Conservation (phyloP, 2,329 filamentous ascomycete species). For the Rosellinia necatrix region DNA sequence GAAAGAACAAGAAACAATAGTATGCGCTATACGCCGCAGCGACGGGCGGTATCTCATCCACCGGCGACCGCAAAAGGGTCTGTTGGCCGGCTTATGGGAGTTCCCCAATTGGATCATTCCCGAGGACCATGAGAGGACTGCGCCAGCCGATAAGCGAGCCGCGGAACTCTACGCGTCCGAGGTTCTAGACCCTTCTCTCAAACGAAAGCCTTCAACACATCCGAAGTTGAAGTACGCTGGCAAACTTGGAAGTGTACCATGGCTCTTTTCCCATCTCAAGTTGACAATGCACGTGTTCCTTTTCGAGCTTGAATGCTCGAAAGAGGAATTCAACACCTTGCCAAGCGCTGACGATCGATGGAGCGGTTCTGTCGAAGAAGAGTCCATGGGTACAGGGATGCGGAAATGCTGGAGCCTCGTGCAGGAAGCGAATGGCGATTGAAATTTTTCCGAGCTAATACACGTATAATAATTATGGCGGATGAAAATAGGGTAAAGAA, state of each 20-base stretch:
- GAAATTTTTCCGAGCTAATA: not conserved
- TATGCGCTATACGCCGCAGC: constrained; percentile 53
- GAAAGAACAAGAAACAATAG: constrained; percentile 56
- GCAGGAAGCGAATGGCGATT: constrained; percentile 32
- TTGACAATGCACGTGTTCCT: constrained; percentile 62
- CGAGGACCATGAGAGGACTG: constrained; percentile 33
- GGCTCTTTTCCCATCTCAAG: constrained; percentile 62
- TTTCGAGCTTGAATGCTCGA: constrained; percentile 45
- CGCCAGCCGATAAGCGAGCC: constrained; percentile 42
- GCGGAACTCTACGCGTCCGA: constrained; percentile 44
- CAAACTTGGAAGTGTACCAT: constrained; percentile 58
- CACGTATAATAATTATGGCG: not conserved
- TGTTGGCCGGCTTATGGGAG: constrained; percentile 62
- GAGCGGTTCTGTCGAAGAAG: constrained; percentile 49
- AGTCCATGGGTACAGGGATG: constrained; percentile 65
- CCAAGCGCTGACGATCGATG: constrained; percentile 39
- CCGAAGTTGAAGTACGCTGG: constrained; percentile 39
- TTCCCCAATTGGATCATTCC: constrained; percentile 53
- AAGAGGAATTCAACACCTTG: constrained; percentile 9
- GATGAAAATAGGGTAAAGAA: not conserved
- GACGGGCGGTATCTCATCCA: constrained; percentile 54
- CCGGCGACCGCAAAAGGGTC: constrained; percentile 56
- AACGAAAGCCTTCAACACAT: not conserved
- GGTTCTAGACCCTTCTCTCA: constrained; percentile 32
- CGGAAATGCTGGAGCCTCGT: constrained; percentile 59